Conservation (phyloP, 331 rosid species). For the Rhamnella rubrinervis region DNA sequence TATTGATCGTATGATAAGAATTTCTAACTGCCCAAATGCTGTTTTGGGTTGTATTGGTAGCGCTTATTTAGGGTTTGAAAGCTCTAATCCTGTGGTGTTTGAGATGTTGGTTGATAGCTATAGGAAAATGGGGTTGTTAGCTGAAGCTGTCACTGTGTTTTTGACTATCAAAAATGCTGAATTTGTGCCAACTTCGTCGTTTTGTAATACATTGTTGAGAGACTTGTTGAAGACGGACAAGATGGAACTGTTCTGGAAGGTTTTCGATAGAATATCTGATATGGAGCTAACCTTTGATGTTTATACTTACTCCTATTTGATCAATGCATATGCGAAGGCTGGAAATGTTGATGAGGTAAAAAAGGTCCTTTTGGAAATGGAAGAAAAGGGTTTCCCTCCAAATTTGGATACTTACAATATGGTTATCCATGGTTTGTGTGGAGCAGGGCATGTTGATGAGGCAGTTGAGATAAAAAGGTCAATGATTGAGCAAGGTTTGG, state of each 20-base stretch:
- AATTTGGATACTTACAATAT: conserved; percentile 37
- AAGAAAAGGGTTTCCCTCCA: conserved; percentile 41
- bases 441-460: conserved; percentile 35
- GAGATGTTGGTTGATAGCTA: conserved; percentile 40
- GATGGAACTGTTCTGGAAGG: conserved; percentile 45
- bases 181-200: conserved; percentile 31
- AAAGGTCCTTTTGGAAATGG: conserved; percentile 46
- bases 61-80: conserved; percentile 20
- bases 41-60: conserved; percentile 35
- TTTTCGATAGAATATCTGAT: conserved; percentile 36
- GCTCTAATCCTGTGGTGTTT: conserved; percentile 29
- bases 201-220: conserved; percentile 43
- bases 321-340: conserved; percentile 41
- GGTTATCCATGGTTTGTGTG: conserved; percentile 45
- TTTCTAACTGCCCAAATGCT: conserved; percentile 26
- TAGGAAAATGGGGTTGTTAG: conserved; percentile 29
- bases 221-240: conserved; percentile 41
- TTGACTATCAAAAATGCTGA: conserved; percentile 27
- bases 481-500: conserved; percentile 42
- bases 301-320: conserved; percentile 37
- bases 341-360: conserved; percentile 36
- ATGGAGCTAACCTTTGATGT: conserved; percentile 36
- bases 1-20: conserved; percentile 35
- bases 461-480: conserved; percentile 37
- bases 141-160: conserved; percentile 40